Evolutionary conservation across 371 early-diverging fungal genomes (phyloP), one percentile per base, ranked within the genome.

Genomic region (Smittium culicis): DNA sequence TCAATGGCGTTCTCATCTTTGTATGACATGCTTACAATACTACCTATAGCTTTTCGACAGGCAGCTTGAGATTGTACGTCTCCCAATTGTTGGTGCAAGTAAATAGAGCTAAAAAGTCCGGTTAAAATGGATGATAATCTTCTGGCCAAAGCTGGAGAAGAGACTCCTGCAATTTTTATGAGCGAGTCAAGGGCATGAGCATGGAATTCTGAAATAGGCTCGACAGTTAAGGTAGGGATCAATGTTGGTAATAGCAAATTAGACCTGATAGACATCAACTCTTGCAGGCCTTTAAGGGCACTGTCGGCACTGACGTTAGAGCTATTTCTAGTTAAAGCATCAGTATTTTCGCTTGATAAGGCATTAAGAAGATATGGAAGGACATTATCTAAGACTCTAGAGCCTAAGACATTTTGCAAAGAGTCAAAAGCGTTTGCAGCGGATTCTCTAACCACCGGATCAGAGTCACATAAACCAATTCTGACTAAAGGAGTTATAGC

Each of bases 211-310:
- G 86, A 84, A 66, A 97, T 92, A 28, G 97, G 97, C 27, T 80
- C 82, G n/a, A 86, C 74, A 34, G 91, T 84, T 64, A 97, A 83
- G 0, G 92, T 92, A 0, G 96, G 96, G 67, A 96, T 91, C 62
- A 96, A 80, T 32, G 93, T 92, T 28, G 98, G 98, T 88, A 97
- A 92, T 1, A 97, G 95, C 16, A 92, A 91, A 70, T 89, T 88
- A 69, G 92, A 88, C 20, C 93, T 88, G 27, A 96, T 92, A 35
- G 93, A 85, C 93, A 96, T 96, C 57, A 97, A 88, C 74, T 94
- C 93, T 78, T 93, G 93, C 67, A 97, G 82, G 35, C 93, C 98
- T 71, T 91, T 91, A 70, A 97, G 74, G 8, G 96, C 95, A 72
- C 86, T 85, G 31, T 79, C 79, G 27, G 88, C 84, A 28, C 85